phyloP scores from a whole-genome alignment of 2,329 filamentous ascomycete genomes.

The Akanthomyces muscarius region DNA sequence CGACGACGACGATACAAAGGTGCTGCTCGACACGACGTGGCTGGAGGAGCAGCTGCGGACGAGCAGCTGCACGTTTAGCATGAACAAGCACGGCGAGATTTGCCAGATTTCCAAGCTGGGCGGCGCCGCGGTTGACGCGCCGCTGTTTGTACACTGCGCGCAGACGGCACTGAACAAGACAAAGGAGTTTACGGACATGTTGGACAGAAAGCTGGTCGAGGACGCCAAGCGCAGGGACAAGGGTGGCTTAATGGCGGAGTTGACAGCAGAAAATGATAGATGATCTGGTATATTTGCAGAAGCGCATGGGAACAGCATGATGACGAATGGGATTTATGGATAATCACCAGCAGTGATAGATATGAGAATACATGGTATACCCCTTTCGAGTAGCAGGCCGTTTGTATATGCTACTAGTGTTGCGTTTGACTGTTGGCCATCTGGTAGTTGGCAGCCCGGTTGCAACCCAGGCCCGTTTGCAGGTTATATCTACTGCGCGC shows the following conservation, averaged over 20 bases:
- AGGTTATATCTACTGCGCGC: no score
- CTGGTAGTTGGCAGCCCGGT: no score
- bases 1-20: slow-evolving; percentile 38
- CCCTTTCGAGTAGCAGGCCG: no score
- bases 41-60: slow-evolving; percentile 74
- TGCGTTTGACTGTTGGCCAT: no score
- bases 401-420: no score
- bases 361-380: no score
- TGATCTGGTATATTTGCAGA: not conserved
- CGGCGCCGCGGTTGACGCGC: slow-evolving; percentile 75
- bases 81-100: slow-evolving; percentile 86
- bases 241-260: slow-evolving; percentile 72
- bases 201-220: slow-evolving; percentile 69
- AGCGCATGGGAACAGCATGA: not conserved
- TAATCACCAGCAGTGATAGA: not conserved
- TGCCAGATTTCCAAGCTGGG: slow-evolving; percentile 90
- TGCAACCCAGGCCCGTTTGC: no score
- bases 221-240: slow-evolving; percentile 75
- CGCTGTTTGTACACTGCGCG: slow-evolving; percentile 72
- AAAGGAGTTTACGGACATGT: slow-evolving; percentile 70
- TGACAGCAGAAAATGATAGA: slow-evolving; percentile 80
- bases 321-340: not conserved
- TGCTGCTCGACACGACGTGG: slow-evolving; percentile 67
- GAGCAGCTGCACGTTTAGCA: slow-evolving; percentile 72
- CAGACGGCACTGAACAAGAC: slow-evolving; percentile 72